phyloP scores from a whole-genome alignment of 176 grass and related monocot species.

The Oropetium thomaeum region DNA sequence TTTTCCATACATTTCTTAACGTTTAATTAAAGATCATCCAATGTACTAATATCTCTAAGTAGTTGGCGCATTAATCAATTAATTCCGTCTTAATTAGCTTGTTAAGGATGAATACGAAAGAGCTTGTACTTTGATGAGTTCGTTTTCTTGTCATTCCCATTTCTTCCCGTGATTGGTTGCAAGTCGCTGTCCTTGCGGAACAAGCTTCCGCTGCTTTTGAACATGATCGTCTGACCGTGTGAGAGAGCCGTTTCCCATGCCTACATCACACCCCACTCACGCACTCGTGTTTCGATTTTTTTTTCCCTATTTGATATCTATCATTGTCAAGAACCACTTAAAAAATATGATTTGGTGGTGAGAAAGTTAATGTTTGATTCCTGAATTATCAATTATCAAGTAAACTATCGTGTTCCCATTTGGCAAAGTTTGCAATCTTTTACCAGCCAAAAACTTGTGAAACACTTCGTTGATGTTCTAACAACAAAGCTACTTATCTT shows the following conservation, averaged over 20 bases:
- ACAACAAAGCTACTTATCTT: conserved; percentile 11
- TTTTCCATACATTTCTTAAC: neutral
- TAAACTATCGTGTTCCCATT: neutral
- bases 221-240: conserved; percentile 18
- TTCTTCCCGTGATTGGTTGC: conserved; percentile 30
- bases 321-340: conserved; percentile 24
- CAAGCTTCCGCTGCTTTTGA: conserved; percentile 34
- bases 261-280: conserved; percentile 16
- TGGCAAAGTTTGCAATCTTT: conserved; percentile 41
- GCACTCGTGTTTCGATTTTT: neutral
- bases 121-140: conserved; percentile 39
- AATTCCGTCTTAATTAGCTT: conserved; percentile 32
- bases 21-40: neutral
- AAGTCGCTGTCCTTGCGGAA: conserved; percentile 12
- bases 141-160: conserved; percentile 42
- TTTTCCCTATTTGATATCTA: neutral
- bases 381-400: neutral
- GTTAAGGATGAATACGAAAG: conserved; percentile 37
- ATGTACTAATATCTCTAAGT: conserved; percentile 5
- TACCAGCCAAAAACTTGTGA: conserved; percentile 35
- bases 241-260: neutral
- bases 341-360: conserved; percentile 1
- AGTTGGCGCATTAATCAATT: conserved; percentile 13
- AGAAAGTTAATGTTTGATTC: neutral
- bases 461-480: conserved; percentile 44